These are phyloP conservation scores for Lolium multiflorum DNA, from an alignment of 176 grass and related monocot species.

Conservation along the genomic window DNA sequence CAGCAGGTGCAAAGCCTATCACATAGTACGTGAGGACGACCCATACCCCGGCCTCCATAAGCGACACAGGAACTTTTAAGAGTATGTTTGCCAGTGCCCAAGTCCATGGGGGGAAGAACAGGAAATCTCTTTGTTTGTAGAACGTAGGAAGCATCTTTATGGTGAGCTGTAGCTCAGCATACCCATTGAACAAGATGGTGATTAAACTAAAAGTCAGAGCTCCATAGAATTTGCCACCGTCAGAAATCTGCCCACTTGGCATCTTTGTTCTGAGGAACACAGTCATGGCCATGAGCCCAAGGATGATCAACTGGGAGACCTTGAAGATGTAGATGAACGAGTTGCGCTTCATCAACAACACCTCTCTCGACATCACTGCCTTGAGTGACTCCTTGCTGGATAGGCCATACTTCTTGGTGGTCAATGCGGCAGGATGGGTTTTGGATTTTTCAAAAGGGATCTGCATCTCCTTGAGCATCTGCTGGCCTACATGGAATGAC, in stretches of 20 bases:
- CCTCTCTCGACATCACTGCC: no score
- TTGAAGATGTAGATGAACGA: no score
- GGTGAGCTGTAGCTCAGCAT: conserved; percentile 54
- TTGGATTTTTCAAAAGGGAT: no score
- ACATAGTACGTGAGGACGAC: no score
- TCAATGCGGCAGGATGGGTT: no score
- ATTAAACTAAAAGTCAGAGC: conserved; percentile 52
- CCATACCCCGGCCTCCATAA: conserved; percentile 47
- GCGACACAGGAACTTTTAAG: conserved; percentile 60
- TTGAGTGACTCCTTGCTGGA: no score
- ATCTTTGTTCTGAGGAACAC: conserved; percentile 39
- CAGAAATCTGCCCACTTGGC: conserved; percentile 41
- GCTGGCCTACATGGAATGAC: no score
- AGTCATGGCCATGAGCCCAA: no score
- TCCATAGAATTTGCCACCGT: conserved; percentile 50
- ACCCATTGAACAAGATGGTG: conserved; percentile 60
- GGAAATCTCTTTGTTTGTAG: conserved; percentile 68
- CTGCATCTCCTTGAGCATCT: no score
- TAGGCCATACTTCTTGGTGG: no score
- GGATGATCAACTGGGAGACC: no score
- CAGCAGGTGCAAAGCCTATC: conserved; percentile 45
- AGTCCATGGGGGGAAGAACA: conserved; percentile 67
- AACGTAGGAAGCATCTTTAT: conserved; percentile 9
- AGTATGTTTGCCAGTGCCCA: conserved; percentile 52
- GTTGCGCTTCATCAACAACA: no score